Conservation (phyloP, 371 early-diverging fungal genomes). For the Syncephalastrum monosporum region DNA sequence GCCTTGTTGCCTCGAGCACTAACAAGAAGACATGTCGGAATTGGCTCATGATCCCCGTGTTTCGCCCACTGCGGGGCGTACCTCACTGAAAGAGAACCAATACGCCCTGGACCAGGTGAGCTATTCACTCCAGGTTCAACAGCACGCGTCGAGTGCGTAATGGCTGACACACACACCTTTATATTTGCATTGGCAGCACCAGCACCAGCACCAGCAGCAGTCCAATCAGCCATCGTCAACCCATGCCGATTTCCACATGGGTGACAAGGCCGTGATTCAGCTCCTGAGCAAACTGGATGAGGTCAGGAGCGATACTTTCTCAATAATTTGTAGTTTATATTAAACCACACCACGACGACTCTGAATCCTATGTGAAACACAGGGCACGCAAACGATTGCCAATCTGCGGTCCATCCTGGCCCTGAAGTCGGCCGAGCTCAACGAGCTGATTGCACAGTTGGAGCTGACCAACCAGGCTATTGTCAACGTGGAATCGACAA, state of each 20-base stretch:
- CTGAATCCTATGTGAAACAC: neutral
- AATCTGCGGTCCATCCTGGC: conserved; percentile 48
- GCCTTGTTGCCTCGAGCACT: neutral
- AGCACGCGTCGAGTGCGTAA: no score
- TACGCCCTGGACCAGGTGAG: neutral
- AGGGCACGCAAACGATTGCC: conserved; percentile 47
- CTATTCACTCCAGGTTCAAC: neutral
- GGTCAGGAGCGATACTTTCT: conserved; percentile 7
- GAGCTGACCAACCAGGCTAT: conserved; percentile 49
- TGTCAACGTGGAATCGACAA: conserved; percentile 40
- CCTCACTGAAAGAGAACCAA: neutral
- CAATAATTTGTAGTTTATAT: neutral
- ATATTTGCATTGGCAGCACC: neutral
- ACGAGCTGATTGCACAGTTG: conserved; percentile 47
- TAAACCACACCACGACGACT: neutral
- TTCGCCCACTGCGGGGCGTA: neutral
- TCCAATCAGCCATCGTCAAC: neutral
- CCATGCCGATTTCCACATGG: conserved; percentile 10
- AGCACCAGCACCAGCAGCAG: neutral
- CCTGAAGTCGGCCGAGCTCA: conserved; percentile 50
- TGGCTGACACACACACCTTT: conserved; percentile 3
- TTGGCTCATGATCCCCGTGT: conserved; percentile 13
- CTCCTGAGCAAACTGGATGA: conserved; percentile 25
- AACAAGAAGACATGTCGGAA: conserved; percentile 17
- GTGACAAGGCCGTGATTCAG: conserved; percentile 19